phyloP scores from a whole-genome alignment of 2,329 filamentous ascomycete genomes.

The Penicillium sp. region DNA sequence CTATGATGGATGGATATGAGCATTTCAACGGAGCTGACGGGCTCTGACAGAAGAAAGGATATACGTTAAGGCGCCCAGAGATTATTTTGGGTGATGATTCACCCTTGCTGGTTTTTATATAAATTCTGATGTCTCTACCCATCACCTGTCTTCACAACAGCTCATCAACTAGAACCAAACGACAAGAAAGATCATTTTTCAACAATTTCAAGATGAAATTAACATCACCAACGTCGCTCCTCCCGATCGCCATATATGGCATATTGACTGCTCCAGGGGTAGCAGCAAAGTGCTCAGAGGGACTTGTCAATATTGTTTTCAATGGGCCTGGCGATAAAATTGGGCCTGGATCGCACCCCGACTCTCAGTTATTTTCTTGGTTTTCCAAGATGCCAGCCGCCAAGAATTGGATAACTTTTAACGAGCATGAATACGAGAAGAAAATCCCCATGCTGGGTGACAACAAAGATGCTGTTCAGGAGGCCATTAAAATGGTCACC shows the following conservation, averaged over 20 bases:
- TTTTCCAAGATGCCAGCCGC: neutral
- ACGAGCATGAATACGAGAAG: neutral
- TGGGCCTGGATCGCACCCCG: neutral
- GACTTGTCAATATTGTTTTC: conserved; percentile 6
- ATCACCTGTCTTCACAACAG: neutral
- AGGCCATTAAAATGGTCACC: conserved; percentile 1
- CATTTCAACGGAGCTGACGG: neutral
- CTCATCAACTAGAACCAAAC: neutral
- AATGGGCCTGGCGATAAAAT: neutral
- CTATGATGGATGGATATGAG: neutral
- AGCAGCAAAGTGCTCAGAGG: conserved; percentile 2
- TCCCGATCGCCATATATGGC: neutral
- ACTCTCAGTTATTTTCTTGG: too few species aligned
- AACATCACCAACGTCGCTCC: neutral
- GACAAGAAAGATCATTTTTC: neutral
- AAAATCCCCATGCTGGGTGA: conserved; percentile 3
- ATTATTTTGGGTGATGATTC: neutral
- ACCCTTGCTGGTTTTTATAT: neutral
- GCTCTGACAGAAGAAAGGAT: neutral
- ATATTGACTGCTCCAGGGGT: neutral
- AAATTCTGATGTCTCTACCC: neutral
- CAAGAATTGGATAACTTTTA: conserved; percentile 2
- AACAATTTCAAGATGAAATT: neutral
- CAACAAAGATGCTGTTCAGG: neutral
- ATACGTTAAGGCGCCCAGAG: neutral